Conservation (phyloP, 495 filamentous ascomycete genomes). For the Echria macrotheca region DNA sequence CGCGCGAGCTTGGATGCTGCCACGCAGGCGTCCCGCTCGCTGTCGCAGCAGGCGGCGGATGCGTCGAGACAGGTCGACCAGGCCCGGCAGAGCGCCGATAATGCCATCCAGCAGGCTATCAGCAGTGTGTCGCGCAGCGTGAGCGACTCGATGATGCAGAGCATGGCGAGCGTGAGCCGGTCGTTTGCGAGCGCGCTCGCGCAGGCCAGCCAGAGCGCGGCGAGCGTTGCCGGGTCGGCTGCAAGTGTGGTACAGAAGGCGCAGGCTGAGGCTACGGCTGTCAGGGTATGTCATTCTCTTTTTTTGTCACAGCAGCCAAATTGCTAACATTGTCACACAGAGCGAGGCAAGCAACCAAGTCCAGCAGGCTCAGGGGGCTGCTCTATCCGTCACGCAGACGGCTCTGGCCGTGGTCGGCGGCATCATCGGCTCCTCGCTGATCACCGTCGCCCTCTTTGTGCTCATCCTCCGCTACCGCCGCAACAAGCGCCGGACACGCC, state of each 20-base stretch:
- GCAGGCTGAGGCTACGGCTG: conserved; percentile 28
- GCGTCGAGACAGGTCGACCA: conserved; percentile 15
- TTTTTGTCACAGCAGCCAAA: neutral
- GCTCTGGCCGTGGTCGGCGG: conserved; percentile 38
- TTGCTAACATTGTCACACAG: conserved; percentile 14
- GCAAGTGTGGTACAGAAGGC: conserved; percentile 31
- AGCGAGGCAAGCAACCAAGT: conserved; percentile 26
- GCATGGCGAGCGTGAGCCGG: conserved; percentile 19
- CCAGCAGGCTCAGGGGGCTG: conserved; percentile 27
- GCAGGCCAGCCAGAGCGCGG: conserved; percentile 28
- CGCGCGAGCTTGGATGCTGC: conserved; percentile 12
- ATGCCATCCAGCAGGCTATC: conserved; percentile 11
- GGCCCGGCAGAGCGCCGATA: conserved; percentile 16
- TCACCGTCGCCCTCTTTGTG: conserved; percentile 29
- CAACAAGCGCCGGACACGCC: conserved; percentile 15
- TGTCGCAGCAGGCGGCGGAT: conserved; percentile 19
- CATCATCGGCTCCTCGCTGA: conserved; percentile 36
- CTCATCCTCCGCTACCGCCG: conserved; percentile 30
- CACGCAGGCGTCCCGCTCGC: conserved; percentile 21
- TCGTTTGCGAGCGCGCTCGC: conserved; percentile 28
- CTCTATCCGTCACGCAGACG: conserved; percentile 32
- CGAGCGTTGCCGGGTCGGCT: conserved; percentile 25
- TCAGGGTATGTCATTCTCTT: conserved; percentile 24
- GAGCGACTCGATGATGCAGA: conserved; percentile 14
- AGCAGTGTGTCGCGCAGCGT: conserved; percentile 18